Evolutionary conservation across 495 filamentous ascomycete genomes (phyloP).

Genomic region (Massariosphaeria phaeospora): DNA sequence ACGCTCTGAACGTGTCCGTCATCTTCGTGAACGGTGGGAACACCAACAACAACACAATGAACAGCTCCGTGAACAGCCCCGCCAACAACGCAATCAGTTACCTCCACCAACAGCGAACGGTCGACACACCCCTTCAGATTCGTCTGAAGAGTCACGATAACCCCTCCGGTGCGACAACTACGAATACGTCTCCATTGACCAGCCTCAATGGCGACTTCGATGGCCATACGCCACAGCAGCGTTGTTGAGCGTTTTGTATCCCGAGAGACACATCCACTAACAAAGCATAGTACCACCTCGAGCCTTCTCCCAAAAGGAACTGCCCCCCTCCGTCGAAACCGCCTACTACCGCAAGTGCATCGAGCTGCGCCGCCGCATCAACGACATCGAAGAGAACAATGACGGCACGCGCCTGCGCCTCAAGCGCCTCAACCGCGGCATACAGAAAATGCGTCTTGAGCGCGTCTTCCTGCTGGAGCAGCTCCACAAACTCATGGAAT

Average conservation of each 20-base stretch:
- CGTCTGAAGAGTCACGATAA: too few species aligned
- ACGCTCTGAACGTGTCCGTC: too few species aligned
- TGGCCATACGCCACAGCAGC: neutral
- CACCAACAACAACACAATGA: too few species aligned
- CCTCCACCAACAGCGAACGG: too few species aligned
- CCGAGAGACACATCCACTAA: neutral
- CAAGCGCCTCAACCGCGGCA: constrained; percentile 69
- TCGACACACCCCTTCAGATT: too few species aligned
- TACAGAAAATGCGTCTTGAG: constrained; percentile 89
- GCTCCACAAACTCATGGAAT: constrained; percentile 76
- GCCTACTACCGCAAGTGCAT: constrained; percentile 97
- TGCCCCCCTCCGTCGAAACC: constrained; percentile 92
- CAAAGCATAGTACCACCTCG: neutral
- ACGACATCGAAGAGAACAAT: constrained; percentile 84
- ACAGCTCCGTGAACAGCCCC: too few species aligned
- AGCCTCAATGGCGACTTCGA: neutral
- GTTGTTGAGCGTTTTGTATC: neutral
- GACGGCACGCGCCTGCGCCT: constrained; percentile 73
- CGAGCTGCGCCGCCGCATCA: constrained; percentile 83
- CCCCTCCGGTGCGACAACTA: too few species aligned
- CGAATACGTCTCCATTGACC: too few species aligned
- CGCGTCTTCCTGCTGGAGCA: constrained; percentile 85
- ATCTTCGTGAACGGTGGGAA: too few species aligned
- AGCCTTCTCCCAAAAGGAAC: constrained; percentile 34
- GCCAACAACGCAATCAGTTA: too few species aligned